Evolutionary conservation across 306 rosid genomes (phyloP).

Genomic region (Ormosia emarginata): DNA sequence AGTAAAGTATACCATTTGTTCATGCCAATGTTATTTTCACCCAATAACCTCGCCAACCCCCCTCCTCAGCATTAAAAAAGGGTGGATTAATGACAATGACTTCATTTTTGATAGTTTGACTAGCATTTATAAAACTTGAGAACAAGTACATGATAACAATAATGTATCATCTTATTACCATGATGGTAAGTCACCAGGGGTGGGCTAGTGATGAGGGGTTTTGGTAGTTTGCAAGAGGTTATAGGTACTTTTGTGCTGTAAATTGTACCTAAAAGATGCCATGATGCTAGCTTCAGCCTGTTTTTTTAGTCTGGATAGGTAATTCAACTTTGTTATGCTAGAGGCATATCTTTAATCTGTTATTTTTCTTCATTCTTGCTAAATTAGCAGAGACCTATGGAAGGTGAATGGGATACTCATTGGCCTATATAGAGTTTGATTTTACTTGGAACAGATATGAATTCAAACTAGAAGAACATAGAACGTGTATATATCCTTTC

Average conservation of each 20-base stretch:
- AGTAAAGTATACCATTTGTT: not conserved
- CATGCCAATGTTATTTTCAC: not conserved
- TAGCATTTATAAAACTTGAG: not conserved
- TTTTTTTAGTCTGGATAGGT: not conserved
- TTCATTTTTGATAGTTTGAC: not conserved
- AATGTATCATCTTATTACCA: no score
- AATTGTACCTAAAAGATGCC: not conserved
- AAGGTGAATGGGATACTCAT: not conserved
- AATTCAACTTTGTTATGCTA: not conserved
- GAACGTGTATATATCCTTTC: not conserved
- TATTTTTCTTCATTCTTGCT: not conserved
- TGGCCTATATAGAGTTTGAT: conserved; percentile 5
- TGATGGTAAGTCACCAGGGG: no score
- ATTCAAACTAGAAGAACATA: not conserved
- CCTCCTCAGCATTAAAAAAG: not conserved
- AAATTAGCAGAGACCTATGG: not conserved
- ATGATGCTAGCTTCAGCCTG: not conserved
- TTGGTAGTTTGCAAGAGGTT: not conserved
- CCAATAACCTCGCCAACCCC: not conserved
- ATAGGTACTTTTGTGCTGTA: not conserved
- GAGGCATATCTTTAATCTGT: not conserved
- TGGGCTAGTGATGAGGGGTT: no score
- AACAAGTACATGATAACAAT: not conserved
- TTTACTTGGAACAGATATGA: not conserved
- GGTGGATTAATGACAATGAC: not conserved